Evolutionary conservation across 345 rosid genomes (phyloP).

Genomic region (Leavenworthia alabamica): DNA sequence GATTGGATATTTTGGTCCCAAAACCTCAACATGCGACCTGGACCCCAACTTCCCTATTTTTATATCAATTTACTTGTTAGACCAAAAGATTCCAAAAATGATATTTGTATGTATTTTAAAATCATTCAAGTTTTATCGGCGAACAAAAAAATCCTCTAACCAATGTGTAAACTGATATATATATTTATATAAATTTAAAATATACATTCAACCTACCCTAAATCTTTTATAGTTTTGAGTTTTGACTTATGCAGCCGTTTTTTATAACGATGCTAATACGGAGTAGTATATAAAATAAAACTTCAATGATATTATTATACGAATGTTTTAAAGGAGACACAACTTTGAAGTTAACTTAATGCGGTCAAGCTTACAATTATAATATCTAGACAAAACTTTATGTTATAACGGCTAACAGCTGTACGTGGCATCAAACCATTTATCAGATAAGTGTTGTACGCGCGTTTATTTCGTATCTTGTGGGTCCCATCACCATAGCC

Average conservation of each 20-base stretch:
- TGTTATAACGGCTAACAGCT: slow-evolving; percentile 9
- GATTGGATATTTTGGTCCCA: slow-evolving; percentile 12
- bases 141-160: too few relatives aligned
- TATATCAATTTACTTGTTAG: neutral
- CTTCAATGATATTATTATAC: too few relatives aligned
- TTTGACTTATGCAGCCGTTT: too few relatives aligned
- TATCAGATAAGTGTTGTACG: slow-evolving; percentile 2
- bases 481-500: slow-evolving; percentile 24
- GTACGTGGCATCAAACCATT: neutral
- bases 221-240: too few relatives aligned
- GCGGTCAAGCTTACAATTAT: neutral
- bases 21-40: slow-evolving; percentile 8
- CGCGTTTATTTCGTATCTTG: slow-evolving; percentile 11
- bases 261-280: too few relatives aligned
- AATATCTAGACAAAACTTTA: neutral
- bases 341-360: neutral
- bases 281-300: too few relatives aligned
- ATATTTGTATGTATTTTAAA: neutral
- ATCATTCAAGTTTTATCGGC: neutral
- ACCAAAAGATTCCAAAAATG: neutral
- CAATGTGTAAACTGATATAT: too few relatives aligned
- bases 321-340: neutral
- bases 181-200: too few relatives aligned
- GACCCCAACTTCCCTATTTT: slow-evolving; percentile 16
- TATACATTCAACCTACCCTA: too few relatives aligned